Evolutionary conservation across 345 rosid genomes (phyloP).

Genomic region (Ceriops decandra): DNA sequence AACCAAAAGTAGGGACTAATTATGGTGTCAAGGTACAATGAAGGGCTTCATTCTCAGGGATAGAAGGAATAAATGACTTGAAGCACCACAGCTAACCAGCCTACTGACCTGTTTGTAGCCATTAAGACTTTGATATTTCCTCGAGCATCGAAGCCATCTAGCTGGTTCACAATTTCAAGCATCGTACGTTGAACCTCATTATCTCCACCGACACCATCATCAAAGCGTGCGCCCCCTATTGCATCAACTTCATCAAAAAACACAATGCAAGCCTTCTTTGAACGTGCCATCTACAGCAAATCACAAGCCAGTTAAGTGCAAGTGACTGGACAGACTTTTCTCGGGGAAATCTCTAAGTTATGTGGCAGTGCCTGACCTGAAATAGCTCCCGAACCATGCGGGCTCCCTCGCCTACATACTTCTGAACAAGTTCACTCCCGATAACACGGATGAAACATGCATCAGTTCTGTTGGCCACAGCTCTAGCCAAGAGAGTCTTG

Average conservation of each 20-base stretch:
- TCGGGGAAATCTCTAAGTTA: not conserved
- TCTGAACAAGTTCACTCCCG: slow-evolving; percentile 97
- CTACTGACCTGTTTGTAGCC: slow-evolving; percentile 86
- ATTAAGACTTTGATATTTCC: slow-evolving; percentile 94
- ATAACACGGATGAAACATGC: slow-evolving; percentile 95
- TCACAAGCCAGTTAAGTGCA: slow-evolving; percentile 1
- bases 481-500: slow-evolving; percentile 91
- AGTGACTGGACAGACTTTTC: not conserved
- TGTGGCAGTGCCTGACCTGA: slow-evolving; percentile 47
- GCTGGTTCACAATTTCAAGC: slow-evolving; percentile 85
- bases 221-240: slow-evolving; percentile 81
- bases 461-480: slow-evolving; percentile 96
- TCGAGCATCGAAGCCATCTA: slow-evolving; percentile 86
- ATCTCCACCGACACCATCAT: slow-evolving; percentile 76
- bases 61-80: not conserved
- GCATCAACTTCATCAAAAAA: slow-evolving; percentile 87
- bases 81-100: not conserved
- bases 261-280: slow-evolving; percentile 76
- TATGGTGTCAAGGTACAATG: no score
- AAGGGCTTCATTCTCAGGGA: not conserved
- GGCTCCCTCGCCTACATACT: slow-evolving; percentile 97
- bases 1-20: no score
- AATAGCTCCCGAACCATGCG: slow-evolving; percentile 93
- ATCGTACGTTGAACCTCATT: slow-evolving; percentile 76
- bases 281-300: slow-evolving; percentile 63